These are phyloP conservation scores for Botrytis sinoallii DNA, from an alignment of 2,329 filamentous ascomycete genomes.

Conservation along the genomic window DNA sequence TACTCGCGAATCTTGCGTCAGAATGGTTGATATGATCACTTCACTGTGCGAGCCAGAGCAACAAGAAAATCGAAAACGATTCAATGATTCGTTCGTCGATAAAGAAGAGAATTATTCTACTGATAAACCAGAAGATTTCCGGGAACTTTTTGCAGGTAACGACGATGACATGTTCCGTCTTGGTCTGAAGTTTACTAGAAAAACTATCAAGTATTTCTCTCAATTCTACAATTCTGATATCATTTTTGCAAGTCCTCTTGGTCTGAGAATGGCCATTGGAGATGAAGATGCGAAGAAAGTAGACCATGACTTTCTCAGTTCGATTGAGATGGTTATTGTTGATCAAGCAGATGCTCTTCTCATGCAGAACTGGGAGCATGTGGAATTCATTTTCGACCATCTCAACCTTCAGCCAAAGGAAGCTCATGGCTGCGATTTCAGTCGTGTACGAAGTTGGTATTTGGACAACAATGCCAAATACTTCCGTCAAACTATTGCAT, in stretches of 20 bases:
- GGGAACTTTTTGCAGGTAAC: slow-evolving; percentile 86
- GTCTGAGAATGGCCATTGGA: slow-evolving; percentile 85
- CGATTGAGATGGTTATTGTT: slow-evolving; percentile 84
- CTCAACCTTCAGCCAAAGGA: slow-evolving; percentile 88
- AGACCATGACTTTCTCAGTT: slow-evolving; percentile 89
- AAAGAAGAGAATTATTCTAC: slow-evolving; percentile 65
- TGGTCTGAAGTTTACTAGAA: slow-evolving; percentile 94
- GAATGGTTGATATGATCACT: slow-evolving; percentile 73
- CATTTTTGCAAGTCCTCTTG: slow-evolving; percentile 85
- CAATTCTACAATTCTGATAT: slow-evolving; percentile 97
- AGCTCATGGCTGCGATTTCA: slow-evolving; percentile 89
- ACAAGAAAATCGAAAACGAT: slow-evolving; percentile 91
- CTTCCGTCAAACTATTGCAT: slow-evolving; percentile 80
- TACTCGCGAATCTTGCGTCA: slow-evolving; percentile 80
- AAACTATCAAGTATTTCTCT: slow-evolving; percentile 91
- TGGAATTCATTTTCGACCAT: slow-evolving; percentile 87
- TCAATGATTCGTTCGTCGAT: slow-evolving; percentile 76
- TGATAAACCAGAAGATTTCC: slow-evolving; percentile 81
- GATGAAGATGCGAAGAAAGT: slow-evolving; percentile 63
- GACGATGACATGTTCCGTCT: slow-evolving; percentile 96
- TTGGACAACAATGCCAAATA: slow-evolving; percentile 79
- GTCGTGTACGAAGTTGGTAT: slow-evolving; percentile 86
- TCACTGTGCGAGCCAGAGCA: slow-evolving; percentile 78
- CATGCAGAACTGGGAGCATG: slow-evolving; percentile 98
- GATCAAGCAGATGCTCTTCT: slow-evolving; percentile 91